A percentile compares a stretch with the other conserved stretches of the same genome.
These are phyloP conservation scores for Paxillus involutus DNA, from an alignment of 768 basidiomycete genomes.

Conservation along the genomic window DNA sequence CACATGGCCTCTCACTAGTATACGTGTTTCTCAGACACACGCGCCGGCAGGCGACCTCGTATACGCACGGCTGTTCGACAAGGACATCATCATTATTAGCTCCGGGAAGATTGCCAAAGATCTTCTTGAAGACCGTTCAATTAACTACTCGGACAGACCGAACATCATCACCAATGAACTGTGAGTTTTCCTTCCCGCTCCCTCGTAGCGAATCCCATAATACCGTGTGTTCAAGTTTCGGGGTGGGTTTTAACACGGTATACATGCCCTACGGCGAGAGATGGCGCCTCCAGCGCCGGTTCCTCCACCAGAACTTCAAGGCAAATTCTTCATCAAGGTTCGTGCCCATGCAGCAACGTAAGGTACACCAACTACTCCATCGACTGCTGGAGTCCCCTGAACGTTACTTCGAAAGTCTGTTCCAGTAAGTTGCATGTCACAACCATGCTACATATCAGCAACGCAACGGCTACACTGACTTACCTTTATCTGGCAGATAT, in stretches of 20 bases:
- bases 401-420: slow-evolving; percentile 6
- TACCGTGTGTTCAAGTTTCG: slow-evolving; percentile 5
- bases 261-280: slow-evolving; percentile 16
- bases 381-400: slow-evolving; percentile 9
- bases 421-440: slow-evolving; percentile 3
- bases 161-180: slow-evolving; percentile 11
- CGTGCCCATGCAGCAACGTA: slow-evolving; percentile 14
- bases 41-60: slow-evolving; percentile 11
- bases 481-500: slow-evolving; percentile 3
- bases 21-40: neutral
- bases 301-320: slow-evolving; percentile 20
- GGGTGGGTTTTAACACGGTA: slow-evolving; percentile 12
- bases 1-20: neutral
- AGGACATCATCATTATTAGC: slow-evolving; percentile 13
- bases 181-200: neutral
- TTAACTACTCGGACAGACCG: slow-evolving; percentile 19
- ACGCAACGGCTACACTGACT: neutral
- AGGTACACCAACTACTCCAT: slow-evolving; percentile 3
- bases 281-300: slow-evolving; percentile 19
- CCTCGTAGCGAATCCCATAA: neutral
- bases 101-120: slow-evolving; percentile 10
- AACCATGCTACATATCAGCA: slow-evolving; percentile 13
- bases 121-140: slow-evolving; percentile 18
- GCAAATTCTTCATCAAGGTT: slow-evolving; percentile 11
- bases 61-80: slow-evolving; percentile 10